Percentiles rank a stretch among this genome's conserved stretches.
Conservation (phyloP, 2,329 filamentous ascomycete species). For the Talaromyces sp. region DNA sequence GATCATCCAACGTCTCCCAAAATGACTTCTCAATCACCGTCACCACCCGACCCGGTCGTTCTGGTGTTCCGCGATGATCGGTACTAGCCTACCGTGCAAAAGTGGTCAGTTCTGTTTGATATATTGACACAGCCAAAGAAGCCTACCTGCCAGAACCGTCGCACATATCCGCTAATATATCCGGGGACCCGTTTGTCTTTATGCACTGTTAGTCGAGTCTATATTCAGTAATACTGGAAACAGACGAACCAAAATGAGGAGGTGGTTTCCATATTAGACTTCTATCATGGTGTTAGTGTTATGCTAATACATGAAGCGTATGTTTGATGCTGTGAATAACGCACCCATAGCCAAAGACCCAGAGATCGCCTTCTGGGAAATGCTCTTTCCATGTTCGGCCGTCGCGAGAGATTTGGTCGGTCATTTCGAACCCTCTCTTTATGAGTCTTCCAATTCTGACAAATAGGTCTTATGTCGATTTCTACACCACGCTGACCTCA, state of each 20-base stretch:
- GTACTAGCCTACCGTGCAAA: slow-evolving; percentile 55
- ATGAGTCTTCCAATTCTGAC: background rate
- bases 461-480: background rate
- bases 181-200: slow-evolving; percentile 80
- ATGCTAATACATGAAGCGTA: background rate
- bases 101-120: slow-evolving; percentile 5
- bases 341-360: slow-evolving; percentile 96
- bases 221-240: too few species aligned
- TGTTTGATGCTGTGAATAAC: slow-evolving; percentile 21
- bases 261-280: slow-evolving; percentile 98
- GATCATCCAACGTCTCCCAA: slow-evolving; percentile 72
- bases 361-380: slow-evolving; percentile 65
- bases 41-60: slow-evolving; percentile 83
- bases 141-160: slow-evolving; percentile 94
- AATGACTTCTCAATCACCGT: slow-evolving; percentile 82
- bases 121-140: slow-evolving; percentile 17
- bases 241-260: slow-evolving; percentile 76
- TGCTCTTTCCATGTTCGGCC: slow-evolving; percentile 42
- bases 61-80: slow-evolving; percentile 89
- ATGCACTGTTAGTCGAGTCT: background rate
- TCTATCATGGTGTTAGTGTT: slow-evolving; percentile 45
- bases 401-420: background rate
- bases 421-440: background rate
- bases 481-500: too few species aligned
- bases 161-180: slow-evolving; percentile 89